A percentile compares a stretch with the other conserved stretches of the same genome.
Conservation (phyloP, 371 early-diverging fungal species). For the Mortierella sp. region DNA sequence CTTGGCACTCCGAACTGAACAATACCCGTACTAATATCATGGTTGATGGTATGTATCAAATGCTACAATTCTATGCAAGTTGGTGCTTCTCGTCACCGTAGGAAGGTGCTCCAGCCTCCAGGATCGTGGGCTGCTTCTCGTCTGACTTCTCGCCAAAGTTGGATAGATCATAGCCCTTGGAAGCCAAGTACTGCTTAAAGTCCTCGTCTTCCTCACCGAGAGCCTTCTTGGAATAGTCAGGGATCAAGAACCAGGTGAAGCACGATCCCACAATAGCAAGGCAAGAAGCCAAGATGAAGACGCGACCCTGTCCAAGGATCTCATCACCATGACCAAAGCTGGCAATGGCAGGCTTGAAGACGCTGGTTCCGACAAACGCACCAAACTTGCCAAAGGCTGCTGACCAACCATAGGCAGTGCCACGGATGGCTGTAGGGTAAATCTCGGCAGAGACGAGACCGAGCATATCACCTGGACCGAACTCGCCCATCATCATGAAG, state of each 20-base stretch:
- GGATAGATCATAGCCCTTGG: slow-evolving; percentile 63
- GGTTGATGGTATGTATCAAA: too few relatives aligned
- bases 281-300: slow-evolving; percentile 63
- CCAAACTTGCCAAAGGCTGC: slow-evolving; percentile 68
- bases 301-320: slow-evolving; percentile 56
- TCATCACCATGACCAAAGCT: slow-evolving; percentile 57
- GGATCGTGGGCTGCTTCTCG: background rate
- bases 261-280: slow-evolving; percentile 61
- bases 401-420: slow-evolving; percentile 71
- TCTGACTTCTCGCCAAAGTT: slow-evolving; percentile 50
- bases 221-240: slow-evolving; percentile 58
- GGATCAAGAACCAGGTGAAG: slow-evolving; percentile 58
- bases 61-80: too few relatives aligned
- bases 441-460: slow-evolving; percentile 67
- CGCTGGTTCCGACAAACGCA: slow-evolving; percentile 63
- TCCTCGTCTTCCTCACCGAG: slow-evolving; percentile 65
- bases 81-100: too few relatives aligned
- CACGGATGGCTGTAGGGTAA: slow-evolving; percentile 71
- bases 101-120: too few relatives aligned
- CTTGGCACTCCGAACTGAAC: too few relatives aligned
- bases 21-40: too few relatives aligned
- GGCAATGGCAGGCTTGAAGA: slow-evolving; percentile 59
- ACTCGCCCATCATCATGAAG: slow-evolving; percentile 68
- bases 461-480: slow-evolving; percentile 69
- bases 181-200: slow-evolving; percentile 60